Evolutionary conservation across 1,284 basidiomycete genomes (phyloP), one percentile per base, ranked within the genome.

Genomic region (Fistulina hepatica): DNA sequence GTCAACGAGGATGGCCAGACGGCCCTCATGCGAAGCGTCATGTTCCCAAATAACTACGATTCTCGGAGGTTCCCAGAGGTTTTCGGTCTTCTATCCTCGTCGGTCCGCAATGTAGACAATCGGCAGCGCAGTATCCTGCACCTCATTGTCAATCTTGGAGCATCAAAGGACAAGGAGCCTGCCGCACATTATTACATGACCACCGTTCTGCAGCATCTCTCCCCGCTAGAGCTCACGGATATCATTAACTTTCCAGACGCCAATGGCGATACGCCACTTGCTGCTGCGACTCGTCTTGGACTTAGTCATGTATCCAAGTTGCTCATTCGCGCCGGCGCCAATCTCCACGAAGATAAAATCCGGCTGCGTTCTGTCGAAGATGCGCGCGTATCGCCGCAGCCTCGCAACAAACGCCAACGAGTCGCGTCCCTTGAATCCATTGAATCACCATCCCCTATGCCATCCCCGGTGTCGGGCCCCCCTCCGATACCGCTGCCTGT

Each of bases 21-120:
- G 8, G 85, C 95, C 1, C 66, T 99, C 38, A 99, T 99, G 95
- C 86, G 95, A 16, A 86, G 83, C 48, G 95, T 97, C 53, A 98
- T 98, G 95, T 99, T 98, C 59, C 90, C 91, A 43, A 99, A 99
- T 64, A 99, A 98, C 60, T 98, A 98, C 57, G 95, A 99, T 59
- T 81, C 98, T 38, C 88, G 95, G 52, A 99, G 98, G 60, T 99
- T 99, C 53, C 91, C 92, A 2, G 94, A 98, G 57, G 68, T 99
- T 15, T 98, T 97, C 60, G 94, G 98, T 57, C 76, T 97, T 5
- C 64, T 99, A 17, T 94, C 97, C 55, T 82, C 92, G 12, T 95
- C 92, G 16, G 97, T 94, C 1, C 81, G 98, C 50, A 98, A 99
- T 59, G 97, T 99, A 59, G 95, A 99, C 67, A 86, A 94, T 55